phyloP scores from a whole-genome alignment of 768 basidiomycete species.

The Podaxis sp. region DNA sequence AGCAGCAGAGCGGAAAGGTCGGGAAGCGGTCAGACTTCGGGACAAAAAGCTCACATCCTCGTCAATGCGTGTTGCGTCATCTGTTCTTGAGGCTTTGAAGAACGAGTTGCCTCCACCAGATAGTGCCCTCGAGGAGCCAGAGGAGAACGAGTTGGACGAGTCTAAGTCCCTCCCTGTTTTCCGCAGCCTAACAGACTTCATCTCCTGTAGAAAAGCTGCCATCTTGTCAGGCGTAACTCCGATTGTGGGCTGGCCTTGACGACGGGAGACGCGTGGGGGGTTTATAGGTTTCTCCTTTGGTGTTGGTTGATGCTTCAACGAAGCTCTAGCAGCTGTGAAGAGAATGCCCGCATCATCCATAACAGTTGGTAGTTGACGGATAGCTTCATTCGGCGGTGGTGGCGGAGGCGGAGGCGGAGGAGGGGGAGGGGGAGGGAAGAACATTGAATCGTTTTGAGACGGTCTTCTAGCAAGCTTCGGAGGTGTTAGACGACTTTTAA shows the following conservation, averaged over 20 bases:
- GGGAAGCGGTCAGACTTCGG: constrained; percentile 4
- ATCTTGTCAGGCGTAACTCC: constrained; percentile 81
- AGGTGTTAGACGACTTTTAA: neutral
- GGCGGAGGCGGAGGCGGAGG: constrained; percentile 50
- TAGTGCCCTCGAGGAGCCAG: constrained; percentile 4
- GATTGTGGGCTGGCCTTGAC: constrained; percentile 63
- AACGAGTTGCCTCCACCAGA: neutral
- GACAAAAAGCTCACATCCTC: constrained; percentile 10
- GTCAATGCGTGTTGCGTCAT: constrained; percentile 8
- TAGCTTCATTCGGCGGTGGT: constrained; percentile 34
- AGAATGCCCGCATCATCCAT: constrained; percentile 28
- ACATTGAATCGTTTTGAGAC: constrained; percentile 16
- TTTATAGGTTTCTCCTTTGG: constrained; percentile 74
- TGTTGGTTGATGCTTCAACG: constrained; percentile 53
- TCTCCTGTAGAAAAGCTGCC: constrained; percentile 77
- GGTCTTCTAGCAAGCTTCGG: constrained; percentile 47
- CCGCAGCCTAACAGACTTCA: constrained; percentile 71
- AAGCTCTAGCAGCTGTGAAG: constrained; percentile 64
- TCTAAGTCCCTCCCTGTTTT: constrained; percentile 39
- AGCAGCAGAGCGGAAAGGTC: constrained; percentile 1
- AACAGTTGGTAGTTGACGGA: constrained; percentile 37
- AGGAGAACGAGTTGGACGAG: constrained; percentile 16
- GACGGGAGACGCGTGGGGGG: constrained; percentile 35
- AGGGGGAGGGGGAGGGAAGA: constrained; percentile 36
- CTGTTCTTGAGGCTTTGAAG: constrained; percentile 1